A percentile compares a stretch with the other conserved stretches of the same genome.
Evolutionary conservation across 73 alveolate genomes (phyloP).

Genomic region (Symbiodinium natans): DNA sequence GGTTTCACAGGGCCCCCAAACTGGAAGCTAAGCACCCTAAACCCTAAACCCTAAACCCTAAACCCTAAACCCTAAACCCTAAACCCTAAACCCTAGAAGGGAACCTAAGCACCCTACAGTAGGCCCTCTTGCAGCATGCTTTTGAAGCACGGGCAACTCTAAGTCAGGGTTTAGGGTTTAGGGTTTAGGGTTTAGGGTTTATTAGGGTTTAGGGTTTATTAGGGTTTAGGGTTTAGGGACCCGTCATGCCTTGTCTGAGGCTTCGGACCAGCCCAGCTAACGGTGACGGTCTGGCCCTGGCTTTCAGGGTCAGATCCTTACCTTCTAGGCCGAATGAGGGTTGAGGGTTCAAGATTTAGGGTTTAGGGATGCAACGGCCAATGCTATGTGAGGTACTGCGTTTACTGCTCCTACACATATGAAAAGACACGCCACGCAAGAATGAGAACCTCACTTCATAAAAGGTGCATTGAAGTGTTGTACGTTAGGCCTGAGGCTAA

Average conservation of each 20-base stretch:
- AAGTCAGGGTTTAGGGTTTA: neutral
- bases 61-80: neutral
- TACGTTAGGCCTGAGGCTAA: too few species aligned
- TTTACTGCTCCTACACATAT: too few species aligned
- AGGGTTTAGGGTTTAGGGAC: neutral
- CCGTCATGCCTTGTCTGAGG: slow-evolving; percentile 16
- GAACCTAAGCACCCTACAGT: neutral
- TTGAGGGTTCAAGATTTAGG: neutral
- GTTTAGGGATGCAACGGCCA: too few species aligned
- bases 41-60: neutral
- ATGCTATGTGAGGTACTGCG: too few species aligned
- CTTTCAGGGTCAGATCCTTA: neutral
- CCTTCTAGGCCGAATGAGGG: too few species aligned
- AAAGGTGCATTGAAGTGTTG: too few species aligned
- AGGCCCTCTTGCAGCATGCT: neutral
- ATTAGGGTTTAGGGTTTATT: neutral
- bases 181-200: neutral
- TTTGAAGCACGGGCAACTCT: too few species aligned
- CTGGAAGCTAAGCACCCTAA: too few species aligned
- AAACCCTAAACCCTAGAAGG: neutral
- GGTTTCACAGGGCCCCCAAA: too few species aligned
- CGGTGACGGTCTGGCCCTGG: slow-evolving; percentile 79
- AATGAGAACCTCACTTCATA: too few species aligned
- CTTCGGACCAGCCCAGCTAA: slow-evolving; percentile 84
- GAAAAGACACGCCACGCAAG: too few species aligned